Conservation (phyloP, 768 basidiomycete species). For the Psilocybe cyanescens region DNA sequence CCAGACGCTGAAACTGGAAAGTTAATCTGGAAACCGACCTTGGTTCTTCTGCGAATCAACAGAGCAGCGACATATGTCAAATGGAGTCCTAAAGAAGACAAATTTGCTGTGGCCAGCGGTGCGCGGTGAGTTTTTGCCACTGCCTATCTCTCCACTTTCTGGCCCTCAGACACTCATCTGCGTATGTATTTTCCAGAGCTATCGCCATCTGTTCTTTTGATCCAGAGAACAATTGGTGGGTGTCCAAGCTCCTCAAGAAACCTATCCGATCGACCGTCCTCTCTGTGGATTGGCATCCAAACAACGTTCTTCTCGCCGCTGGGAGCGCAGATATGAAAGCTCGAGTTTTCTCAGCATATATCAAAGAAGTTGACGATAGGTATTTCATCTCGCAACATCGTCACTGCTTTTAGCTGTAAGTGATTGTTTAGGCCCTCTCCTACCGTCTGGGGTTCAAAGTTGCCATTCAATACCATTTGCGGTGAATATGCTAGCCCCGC, state of each 20-base stretch:
- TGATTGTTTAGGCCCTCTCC: slow-evolving; percentile 68
- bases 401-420: slow-evolving; percentile 1
- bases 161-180: too few relatives aligned
- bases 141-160: neutral
- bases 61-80: slow-evolving; percentile 93
- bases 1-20: slow-evolving; percentile 74
- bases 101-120: slow-evolving; percentile 97
- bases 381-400: slow-evolving; percentile 30
- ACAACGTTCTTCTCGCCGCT: slow-evolving; percentile 95
- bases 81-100: slow-evolving; percentile 98
- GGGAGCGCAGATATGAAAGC: slow-evolving; percentile 99
- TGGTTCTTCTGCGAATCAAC: slow-evolving; percentile 95
- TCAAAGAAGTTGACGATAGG: slow-evolving; percentile 98
- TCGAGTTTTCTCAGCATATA: slow-evolving; percentile 95
- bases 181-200: slow-evolving; percentile 50
- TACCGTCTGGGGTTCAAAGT: slow-evolving; percentile 95
- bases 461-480: slow-evolving; percentile 97
- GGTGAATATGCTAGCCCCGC: slow-evolving; percentile 89
- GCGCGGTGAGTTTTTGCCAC: slow-evolving; percentile 61
- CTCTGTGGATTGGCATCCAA: slow-evolving; percentile 97
- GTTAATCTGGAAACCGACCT: slow-evolving; percentile 89
- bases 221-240: slow-evolving; percentile 99
- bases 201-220: slow-evolving; percentile 98
- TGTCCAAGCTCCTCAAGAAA: slow-evolving; percentile 95
- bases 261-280: slow-evolving; percentile 95